Base-by-base conservation (phyloP, 23 red algal genomes). In the Agarophyton chilense region DNA sequence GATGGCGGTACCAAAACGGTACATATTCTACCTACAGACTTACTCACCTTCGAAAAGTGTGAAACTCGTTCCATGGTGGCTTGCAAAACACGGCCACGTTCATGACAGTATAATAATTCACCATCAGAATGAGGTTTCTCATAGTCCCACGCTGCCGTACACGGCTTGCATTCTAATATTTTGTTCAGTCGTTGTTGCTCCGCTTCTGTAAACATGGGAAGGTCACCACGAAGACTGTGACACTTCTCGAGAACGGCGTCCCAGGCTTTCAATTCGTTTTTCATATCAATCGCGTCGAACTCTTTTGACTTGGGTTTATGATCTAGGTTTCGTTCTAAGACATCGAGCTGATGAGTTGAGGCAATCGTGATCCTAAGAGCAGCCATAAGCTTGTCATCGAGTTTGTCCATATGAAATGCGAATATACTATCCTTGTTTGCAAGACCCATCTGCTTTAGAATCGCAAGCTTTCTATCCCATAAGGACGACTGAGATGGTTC, bases 1-100 rank as follows among this genome's bases (percentile, higher is more conserved):
- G 88, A 91, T 50, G 88, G 88, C 31, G 88, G 88, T 31, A 91
- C 0, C n/a, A 91, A 65, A 7, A 91, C 88, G 10, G 88, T 91
- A 22, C 76, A 82, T 49, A 91, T 40, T 61, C 88, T 74, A 28
- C 88, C 88, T 19, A 91, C 67, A 16, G 76, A 50, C 22, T 56
- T 31, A 75, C 88, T 91, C 29, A 91, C 65, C 10, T 71, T 55
- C 33, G 75, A 55, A 60, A 91, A 91, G 74, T 91, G 88, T 12
- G 51, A 51, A 16, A 91, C 88, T 9, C 88, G 45, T 18, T 81
- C 77, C 17, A 55, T 24, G 21, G 77, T 82, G 32, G 42, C 88
- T 19, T 49, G 40, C 21, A 91, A 57, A 25, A 91, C 77, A 24
- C 44, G 31, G 19, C 22, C 19, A 5, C 88, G 52, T 51, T 91